Evolutionary conservation across 441 rosid genomes (phyloP).

Genomic region (Brassica hybrid): DNA sequence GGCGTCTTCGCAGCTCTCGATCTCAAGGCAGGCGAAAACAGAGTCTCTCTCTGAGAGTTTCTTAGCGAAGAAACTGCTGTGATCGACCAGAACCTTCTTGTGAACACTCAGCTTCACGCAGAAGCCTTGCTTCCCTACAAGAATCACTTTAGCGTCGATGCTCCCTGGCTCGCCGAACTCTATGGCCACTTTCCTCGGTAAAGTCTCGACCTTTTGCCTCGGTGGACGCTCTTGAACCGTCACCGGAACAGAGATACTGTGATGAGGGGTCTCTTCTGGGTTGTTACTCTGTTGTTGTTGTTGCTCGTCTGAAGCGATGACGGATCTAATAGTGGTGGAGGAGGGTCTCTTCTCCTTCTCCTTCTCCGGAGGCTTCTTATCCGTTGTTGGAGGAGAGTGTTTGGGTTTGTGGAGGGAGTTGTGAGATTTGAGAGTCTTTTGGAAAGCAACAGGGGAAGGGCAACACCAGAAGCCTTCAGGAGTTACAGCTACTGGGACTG

Average conservation of each 20-base stretch:
- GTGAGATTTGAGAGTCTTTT: conserved; percentile 74
- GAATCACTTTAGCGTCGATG: conserved; percentile 80
- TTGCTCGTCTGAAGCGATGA: conserved; percentile 57
- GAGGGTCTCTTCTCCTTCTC: conserved; percentile 61
- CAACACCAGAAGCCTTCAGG: conserved; percentile 99
- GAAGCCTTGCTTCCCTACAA: conserved; percentile 90
- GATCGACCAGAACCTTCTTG: conserved; percentile 69
- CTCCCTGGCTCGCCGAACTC: conserved; percentile 95
- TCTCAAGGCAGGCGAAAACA: conserved; percentile 69
- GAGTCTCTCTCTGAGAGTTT: conserved; percentile 67
- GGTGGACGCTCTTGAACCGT: conserved; percentile 63
- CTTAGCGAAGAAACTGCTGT: conserved; percentile 70
- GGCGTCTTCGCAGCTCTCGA: conserved; percentile 83
- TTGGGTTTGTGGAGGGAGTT: conserved; percentile 71
- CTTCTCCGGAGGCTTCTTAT: conserved; percentile 33
- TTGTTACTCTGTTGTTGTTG: conserved; percentile 40
- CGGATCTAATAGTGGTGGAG: conserved; percentile 60
- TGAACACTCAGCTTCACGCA: conserved; percentile 94
- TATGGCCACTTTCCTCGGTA: conserved; percentile 88
- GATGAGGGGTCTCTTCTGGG: conserved; percentile 40
- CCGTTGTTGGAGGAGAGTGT: conserved; percentile 50
- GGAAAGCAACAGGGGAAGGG: conserved; percentile 92
- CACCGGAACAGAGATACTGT: conserved; percentile 49
- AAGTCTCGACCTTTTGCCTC: conserved; percentile 72
- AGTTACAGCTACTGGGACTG: conserved; percentile 92